Base-by-base conservation (phyloP, 2,329 filamentous ascomycete species). In the Triangularia verruculosa region DNA sequence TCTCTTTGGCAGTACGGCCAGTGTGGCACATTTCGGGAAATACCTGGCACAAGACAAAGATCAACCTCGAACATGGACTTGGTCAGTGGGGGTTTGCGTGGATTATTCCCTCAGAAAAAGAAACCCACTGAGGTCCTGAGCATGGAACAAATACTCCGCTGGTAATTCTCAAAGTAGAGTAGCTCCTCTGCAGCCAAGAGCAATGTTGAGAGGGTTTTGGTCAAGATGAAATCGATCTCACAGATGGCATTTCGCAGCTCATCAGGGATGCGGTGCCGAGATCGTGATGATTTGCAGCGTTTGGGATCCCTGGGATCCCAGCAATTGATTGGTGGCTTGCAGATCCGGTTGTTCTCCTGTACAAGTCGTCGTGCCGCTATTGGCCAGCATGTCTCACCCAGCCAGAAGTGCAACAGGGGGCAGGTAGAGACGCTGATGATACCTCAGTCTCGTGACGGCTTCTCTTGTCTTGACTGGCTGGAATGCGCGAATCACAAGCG, bases 391-490 rank as follows among this genome's bases (percentile, higher is more conserved):
- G 34, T 43, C 34, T 43, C 34, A 43, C 3, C 13, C 13, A 4
- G 13, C 13, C 34, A 43, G 34, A 1, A 43, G 34, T 5, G 34
- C 34, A 43, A n/a, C 34, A 43, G 34, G 34, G 34, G 30, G 24
- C n/a, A n/a, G 22, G 55, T 30, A 39, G 55, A 58, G 30, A 32
- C 12, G 22, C 25, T 25, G 22, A 54, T 54, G 25, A 25, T 54
- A 54, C 13, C 52, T n/a, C 4, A 27, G 56, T 58, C 32, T 32
- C 56, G 56, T 58, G 56, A 58, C 25, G 56, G 20, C 56, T 43
- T 54, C 17, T 20, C 39, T 34, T 57, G 13, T 57, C 56, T 43
- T 57, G 25, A 47, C 39, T 22, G 3, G 39, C 39, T n/a, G n/a
- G n/a, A 7, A 47, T 47, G 39, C 39, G 20, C n/a, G 17, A 47